phyloP scores from a whole-genome alignment of 75 land plant genomes.

The Sequoiadendron giganteum region DNA sequence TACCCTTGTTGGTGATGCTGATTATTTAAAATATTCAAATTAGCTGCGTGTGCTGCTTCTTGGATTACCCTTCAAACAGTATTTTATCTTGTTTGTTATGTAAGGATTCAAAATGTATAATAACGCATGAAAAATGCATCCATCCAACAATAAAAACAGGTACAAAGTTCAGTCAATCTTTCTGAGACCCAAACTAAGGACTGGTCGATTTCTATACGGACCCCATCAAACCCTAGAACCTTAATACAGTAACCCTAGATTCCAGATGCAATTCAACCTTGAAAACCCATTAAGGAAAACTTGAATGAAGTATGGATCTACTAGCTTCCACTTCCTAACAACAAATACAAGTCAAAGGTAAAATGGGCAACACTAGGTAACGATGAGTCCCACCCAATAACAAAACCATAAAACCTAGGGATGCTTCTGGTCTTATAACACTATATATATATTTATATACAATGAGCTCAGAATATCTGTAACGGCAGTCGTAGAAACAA shows the following conservation, averaged over 20 bases:
- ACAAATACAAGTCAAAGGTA: background rate
- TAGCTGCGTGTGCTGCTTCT: background rate
- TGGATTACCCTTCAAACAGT: background rate
- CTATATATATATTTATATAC: background rate
- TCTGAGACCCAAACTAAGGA: background rate
- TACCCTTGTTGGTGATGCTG: background rate
- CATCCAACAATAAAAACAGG: background rate
- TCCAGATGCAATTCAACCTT: background rate
- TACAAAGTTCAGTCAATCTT: background rate
- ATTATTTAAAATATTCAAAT: background rate
- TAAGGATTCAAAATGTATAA: background rate
- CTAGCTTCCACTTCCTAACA: background rate
- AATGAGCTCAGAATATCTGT: background rate
- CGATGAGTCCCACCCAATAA: background rate
- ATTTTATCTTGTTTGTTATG: background rate
- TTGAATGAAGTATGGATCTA: background rate
- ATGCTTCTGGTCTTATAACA: background rate
- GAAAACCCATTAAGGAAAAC: background rate
- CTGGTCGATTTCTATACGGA: background rate
- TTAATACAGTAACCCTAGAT: background rate
- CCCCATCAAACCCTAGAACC: slow-evolving; percentile 4
- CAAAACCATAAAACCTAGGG: background rate
- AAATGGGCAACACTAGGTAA: background rate
- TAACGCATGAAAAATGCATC: background rate
- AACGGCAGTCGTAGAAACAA: background rate